Percentiles rank a stretch among this genome's conserved stretches.
These are phyloP conservation scores for Fusarium sp. DNA, from an alignment of 2,329 filamentous ascomycete genomes.

Conservation along the genomic window DNA sequence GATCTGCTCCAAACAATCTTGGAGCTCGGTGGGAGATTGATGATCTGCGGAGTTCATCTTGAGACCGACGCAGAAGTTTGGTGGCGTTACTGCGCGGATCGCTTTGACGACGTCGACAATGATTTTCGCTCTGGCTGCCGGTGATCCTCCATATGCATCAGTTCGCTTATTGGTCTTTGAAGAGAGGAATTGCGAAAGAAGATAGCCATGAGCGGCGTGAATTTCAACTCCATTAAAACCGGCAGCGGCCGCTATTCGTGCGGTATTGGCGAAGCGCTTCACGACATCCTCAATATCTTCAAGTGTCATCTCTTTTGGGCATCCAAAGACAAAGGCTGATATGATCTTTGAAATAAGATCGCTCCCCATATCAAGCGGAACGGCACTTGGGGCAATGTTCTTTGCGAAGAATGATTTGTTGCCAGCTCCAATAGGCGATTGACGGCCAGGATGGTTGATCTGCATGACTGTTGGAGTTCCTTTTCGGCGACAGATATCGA, in stretches of 20 bases:
- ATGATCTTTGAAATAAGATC: conserved; percentile 52
- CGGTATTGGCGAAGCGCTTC: conserved; percentile 64
- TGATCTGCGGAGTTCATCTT: conserved; percentile 71
- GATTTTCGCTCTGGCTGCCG: conserved; percentile 62
- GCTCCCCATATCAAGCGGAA: conserved; percentile 57
- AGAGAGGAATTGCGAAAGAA: conserved; percentile 68
- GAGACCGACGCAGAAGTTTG: conserved; percentile 62
- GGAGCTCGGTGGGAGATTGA: conserved; percentile 56
- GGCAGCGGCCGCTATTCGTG: conserved; percentile 60
- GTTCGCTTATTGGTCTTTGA: conserved; percentile 63
- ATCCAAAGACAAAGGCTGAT: conserved; percentile 59
- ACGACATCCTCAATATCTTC: conserved; percentile 67
- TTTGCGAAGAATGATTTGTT: conserved; percentile 53
- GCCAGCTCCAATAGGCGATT: conserved; percentile 57
- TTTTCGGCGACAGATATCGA: conserved; percentile 46
- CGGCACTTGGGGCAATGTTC: conserved; percentile 58
- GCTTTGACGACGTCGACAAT: conserved; percentile 64
- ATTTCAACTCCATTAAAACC: conserved; percentile 61
- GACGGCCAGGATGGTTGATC: conserved; percentile 62
- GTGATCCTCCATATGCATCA: conserved; percentile 67
- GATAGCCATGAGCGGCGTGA: conserved; percentile 67
- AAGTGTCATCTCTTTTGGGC: conserved; percentile 67
- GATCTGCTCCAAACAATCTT: conserved; percentile 70
- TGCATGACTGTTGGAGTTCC: conserved; percentile 59
- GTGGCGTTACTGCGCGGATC: conserved; percentile 54